Evolutionary conservation across 768 basidiomycete species (phyloP).

Genomic region (Coprinopsis strossmayeri): DNA sequence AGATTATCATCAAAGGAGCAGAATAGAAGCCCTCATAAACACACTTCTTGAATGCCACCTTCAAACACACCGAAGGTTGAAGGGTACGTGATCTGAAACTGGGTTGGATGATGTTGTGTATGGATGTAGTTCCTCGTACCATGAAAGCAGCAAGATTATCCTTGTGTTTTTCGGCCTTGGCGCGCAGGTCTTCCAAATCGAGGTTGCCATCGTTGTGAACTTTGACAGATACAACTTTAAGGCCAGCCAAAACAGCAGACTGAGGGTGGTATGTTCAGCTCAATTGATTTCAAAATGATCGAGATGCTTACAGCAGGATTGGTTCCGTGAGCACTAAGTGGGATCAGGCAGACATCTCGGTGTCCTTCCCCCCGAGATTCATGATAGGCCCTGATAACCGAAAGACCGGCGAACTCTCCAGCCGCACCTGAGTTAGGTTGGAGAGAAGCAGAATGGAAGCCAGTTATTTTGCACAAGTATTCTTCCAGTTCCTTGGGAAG

Average conservation of each 20-base stretch:
- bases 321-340: conserved; percentile 94
- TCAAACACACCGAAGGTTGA: conserved; percentile 99
- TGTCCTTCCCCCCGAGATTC: conserved; percentile 80
- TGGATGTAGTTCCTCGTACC: conserved; percentile 37
- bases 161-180: conserved; percentile 87
- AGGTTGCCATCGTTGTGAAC: conserved; percentile 81
- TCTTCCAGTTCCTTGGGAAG: conserved; percentile 71
- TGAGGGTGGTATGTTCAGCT: conserved; percentile 19
- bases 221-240: conserved; percentile 96
- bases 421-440: conserved; percentile 99
- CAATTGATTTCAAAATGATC: not conserved
- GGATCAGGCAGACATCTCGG: conserved; percentile 89
- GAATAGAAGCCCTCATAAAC: too few relatives aligned
- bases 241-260: conserved; percentile 95
- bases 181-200: conserved; percentile 77
- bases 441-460: conserved; percentile 93
- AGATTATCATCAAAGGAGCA: too few relatives aligned
- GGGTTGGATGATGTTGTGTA: conserved; percentile 1
- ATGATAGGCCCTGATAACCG: conserved; percentile 91
- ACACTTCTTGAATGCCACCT: conserved; percentile 83
- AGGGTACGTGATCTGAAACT: conserved; percentile 81
- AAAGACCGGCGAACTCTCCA: conserved; percentile 95
- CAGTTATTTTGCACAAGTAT: conserved; percentile 91
- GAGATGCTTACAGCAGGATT: conserved; percentile 80
- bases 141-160: conserved; percentile 93